phyloP scores from a whole-genome alignment of 75 land plant genomes.

The Picea glauca region DNA sequence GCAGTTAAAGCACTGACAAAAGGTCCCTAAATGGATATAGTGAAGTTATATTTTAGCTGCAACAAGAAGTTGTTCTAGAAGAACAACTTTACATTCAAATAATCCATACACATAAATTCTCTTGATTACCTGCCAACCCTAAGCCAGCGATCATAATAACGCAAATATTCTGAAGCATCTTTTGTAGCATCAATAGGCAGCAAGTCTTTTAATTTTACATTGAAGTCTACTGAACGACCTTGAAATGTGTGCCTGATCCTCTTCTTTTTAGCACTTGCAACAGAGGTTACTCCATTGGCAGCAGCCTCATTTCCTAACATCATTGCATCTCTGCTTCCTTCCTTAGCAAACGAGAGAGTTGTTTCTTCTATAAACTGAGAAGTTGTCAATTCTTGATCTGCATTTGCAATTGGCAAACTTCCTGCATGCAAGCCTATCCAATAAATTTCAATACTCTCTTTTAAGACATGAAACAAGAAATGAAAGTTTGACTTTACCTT shows the following conservation, averaged over 20 bases:
- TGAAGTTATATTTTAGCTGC: background rate
- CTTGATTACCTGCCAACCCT: slow-evolving; percentile 54
- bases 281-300: background rate
- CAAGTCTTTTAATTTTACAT: slow-evolving; percentile 1
- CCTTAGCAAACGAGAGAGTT: too few species aligned
- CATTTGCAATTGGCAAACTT: background rate
- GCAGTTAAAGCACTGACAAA: background rate
- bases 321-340: too few species aligned
- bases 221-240: background rate
- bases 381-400: background rate
- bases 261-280: background rate
- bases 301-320: background rate
- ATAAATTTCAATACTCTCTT: background rate
- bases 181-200: slow-evolving; percentile 13
- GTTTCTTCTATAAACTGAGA: too few species aligned
- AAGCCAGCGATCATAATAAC: slow-evolving; percentile 38
- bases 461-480: background rate
- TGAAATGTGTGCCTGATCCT: background rate
- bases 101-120: background rate
- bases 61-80: background rate
- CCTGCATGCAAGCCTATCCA: slow-evolving; percentile 1
- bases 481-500: slow-evolving; percentile 1
- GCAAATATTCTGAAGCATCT: slow-evolving; percentile 17
- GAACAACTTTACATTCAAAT: background rate
- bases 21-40: background rate